A percentile compares a stretch with the other conserved stretches of the same genome.
Conservation (phyloP, 2,329 filamentous ascomycete genomes). For the Aspergillus phoenicis region DNA sequence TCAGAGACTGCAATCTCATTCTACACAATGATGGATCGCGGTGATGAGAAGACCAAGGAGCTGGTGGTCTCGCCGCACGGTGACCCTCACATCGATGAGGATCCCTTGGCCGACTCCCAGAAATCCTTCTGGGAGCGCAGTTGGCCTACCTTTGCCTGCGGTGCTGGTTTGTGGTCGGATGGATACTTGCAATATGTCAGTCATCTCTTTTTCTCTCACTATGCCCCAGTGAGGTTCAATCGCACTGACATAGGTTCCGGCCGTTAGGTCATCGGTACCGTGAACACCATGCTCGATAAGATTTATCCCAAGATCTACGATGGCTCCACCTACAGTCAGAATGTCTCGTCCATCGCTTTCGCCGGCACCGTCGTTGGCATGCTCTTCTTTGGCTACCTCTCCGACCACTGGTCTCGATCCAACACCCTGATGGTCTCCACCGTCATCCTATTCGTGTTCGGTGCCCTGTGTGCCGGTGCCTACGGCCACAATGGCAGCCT, state of each 20-base stretch:
- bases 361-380: conserved; percentile 83
- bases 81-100: not conserved
- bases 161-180: conserved; percentile 86
- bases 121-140: conserved; percentile 51
- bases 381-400: conserved; percentile 76
- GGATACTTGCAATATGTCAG: conserved; percentile 61
- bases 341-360: conserved; percentile 81
- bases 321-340: conserved; percentile 66
- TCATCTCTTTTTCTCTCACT: not conserved
- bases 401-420: conserved; percentile 81
- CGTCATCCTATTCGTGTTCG: conserved; percentile 80
- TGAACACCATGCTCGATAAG: conserved; percentile 72
- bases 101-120: not conserved
- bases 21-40: not conserved
- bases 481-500: conserved; percentile 73
- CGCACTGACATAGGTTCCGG: not conserved
- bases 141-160: conserved; percentile 81
- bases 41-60: not conserved
- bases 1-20: not conserved
- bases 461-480: conserved; percentile 73
- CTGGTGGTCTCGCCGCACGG: not conserved
- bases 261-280: conserved; percentile 74
- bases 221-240: not conserved
- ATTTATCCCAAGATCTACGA: conserved; percentile 72
- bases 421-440: conserved; percentile 81